Evolutionary conservation across 176 grass and related monocot species (phyloP), one percentile per base, ranked within the genome.

Genomic region (Oryza longistaminata): DNA sequence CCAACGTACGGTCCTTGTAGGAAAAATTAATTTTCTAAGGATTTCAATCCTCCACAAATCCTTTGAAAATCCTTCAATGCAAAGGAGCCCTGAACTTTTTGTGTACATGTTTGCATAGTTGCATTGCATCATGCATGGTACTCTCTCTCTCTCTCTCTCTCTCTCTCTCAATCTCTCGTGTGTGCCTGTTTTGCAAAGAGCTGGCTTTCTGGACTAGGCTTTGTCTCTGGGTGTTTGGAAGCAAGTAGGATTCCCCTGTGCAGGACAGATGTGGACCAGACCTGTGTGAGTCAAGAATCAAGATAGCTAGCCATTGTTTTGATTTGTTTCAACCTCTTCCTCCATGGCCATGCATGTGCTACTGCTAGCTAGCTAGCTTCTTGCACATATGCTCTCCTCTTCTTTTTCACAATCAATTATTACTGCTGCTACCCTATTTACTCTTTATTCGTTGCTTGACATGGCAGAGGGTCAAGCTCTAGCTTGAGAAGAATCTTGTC

Each of bases 201-300:
- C 86, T 86, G 83, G 75, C 58, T 69, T 73, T 78, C 65, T 75
- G 85, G 76, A 64, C 75, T 53, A 13, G 90, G 70, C 70, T 90
- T 88, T 88, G 90, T 85, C 90, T 82, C 6, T 5, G 77, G 85
- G 86, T 44, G 78, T 5, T 88, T 91, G 90, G 86, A 78, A 64
- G 29, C 61, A 50, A 88, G 82, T 64, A 74, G 82, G 88, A 86
- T 86, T 87, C 88, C 74, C 60, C 81, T 61, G 7, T 77, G 7
- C 17, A 58, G 73, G 39, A 37, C 39, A 37, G 50, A 31, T 49
- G 44, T 83, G 81, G 75, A 84, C 86, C 86, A 53, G 75, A 40
- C 29, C 40, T 33, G 42, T 65, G 76, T 50, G 76, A 66, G 75
- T 85, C 83, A 78, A 78, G 76, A 66, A 66, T 85, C 83, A 78